Conservation (phyloP, 2,329 filamentous ascomycete genomes). For the Pseudogymnoascus sp. region DNA sequence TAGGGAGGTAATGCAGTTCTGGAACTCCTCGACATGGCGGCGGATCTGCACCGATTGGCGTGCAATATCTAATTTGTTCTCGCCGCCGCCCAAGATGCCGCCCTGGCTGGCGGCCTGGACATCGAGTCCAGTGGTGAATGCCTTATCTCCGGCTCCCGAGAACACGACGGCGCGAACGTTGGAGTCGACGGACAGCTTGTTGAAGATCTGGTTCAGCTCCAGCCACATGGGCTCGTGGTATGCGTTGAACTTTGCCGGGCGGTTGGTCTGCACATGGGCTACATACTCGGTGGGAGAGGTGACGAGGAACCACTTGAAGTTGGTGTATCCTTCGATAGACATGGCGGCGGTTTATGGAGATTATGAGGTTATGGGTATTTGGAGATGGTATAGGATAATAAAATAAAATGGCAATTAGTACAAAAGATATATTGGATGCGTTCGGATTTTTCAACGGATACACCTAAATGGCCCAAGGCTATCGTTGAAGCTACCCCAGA, state of each 20-base stretch:
- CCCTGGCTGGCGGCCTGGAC: slow-evolving; percentile 59
- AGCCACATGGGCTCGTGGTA: slow-evolving; percentile 82
- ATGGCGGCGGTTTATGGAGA: background rate
- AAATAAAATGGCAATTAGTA: background rate
- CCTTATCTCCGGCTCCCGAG: slow-evolving; percentile 71
- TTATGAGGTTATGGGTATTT: background rate
- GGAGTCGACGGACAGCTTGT: slow-evolving; percentile 60
- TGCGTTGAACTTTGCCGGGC: slow-evolving; percentile 78
- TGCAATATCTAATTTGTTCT: slow-evolving; percentile 45
- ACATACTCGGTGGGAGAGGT: slow-evolving; percentile 65
- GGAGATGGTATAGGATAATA: background rate
- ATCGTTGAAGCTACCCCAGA: background rate
- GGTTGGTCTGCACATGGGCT: slow-evolving; percentile 87
- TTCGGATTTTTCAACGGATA: background rate
- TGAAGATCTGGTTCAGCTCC: slow-evolving; percentile 67
- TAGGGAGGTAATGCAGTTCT: slow-evolving; percentile 64
- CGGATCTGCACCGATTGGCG: slow-evolving; percentile 55
- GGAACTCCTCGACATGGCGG: slow-evolving; percentile 69
- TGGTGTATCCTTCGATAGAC: slow-evolving; percentile 29
- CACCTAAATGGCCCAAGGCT: background rate
- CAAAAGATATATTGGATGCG: background rate
- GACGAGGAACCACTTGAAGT: slow-evolving; percentile 63
- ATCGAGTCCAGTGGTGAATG: slow-evolving; percentile 82
- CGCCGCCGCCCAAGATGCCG: slow-evolving; percentile 33
- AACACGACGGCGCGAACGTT: slow-evolving; percentile 70